These are phyloP conservation scores for Aspergillus luchuensis DNA, from an alignment of 2,329 filamentous ascomycete species.

Conservation along the genomic window DNA sequence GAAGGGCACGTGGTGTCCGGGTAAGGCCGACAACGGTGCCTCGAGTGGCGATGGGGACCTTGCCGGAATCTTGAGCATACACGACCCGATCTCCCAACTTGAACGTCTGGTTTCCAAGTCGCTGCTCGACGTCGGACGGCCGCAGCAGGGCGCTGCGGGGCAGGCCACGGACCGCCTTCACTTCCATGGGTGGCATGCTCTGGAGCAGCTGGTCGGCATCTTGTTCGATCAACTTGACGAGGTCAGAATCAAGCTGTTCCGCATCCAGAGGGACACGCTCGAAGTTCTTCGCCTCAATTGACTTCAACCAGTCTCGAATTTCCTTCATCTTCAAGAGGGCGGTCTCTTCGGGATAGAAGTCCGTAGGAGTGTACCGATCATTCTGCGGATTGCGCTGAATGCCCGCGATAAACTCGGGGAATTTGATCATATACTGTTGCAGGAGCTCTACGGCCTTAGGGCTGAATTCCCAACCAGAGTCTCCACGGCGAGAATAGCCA, in stretches of 20 bases:
- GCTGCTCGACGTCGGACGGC: constrained; percentile 93
- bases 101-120: constrained; percentile 82
- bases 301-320: constrained; percentile 90
- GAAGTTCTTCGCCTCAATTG: constrained; percentile 85
- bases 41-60: constrained; percentile 87
- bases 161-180: constrained; percentile 75
- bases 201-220: constrained; percentile 67
- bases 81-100: constrained; percentile 85
- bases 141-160: constrained; percentile 87
- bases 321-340: constrained; percentile 86
- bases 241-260: constrained; percentile 89
- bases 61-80: constrained; percentile 88
- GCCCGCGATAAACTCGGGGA: constrained; percentile 91
- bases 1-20: constrained; percentile 75
- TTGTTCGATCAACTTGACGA: constrained; percentile 77
- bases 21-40: constrained; percentile 96
- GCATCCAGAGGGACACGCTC: constrained; percentile 95
- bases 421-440: constrained; percentile 85
- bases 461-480: constrained; percentile 94
- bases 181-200: constrained; percentile 56
- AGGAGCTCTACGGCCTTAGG: constrained; percentile 78
- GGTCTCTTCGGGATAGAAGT: constrained; percentile 76
- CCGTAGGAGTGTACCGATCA: constrained; percentile 79
- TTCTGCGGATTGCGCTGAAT: constrained; percentile 83
- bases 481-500: constrained; percentile 85